Percentiles rank a stretch among this genome's conserved stretches.
phyloP scores from a whole-genome alignment of 2,329 filamentous ascomycete species.

The Aspergillus sclerotialis region DNA sequence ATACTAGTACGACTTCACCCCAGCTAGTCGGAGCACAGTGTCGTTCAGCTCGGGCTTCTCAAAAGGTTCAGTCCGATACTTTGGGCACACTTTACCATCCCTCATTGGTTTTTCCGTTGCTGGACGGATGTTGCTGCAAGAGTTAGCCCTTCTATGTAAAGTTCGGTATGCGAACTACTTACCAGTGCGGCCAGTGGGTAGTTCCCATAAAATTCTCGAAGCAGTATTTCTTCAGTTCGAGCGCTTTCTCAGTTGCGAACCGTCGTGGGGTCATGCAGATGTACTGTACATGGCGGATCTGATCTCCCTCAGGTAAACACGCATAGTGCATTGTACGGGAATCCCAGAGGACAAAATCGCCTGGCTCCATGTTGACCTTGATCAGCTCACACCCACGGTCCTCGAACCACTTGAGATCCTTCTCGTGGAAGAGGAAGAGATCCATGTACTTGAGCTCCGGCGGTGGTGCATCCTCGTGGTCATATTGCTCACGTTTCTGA shows the following conservation, averaged over 20 bases:
- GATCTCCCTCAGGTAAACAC: slow-evolving; percentile 22
- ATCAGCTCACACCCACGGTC: slow-evolving; percentile 20
- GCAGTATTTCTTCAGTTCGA: slow-evolving; percentile 36
- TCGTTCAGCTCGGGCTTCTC: slow-evolving; percentile 36
- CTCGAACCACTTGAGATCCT: slow-evolving; percentile 27
- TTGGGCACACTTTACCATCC: slow-evolving; percentile 13
- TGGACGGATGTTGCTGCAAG: slow-evolving; percentile 36
- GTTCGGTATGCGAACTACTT: slow-evolving; percentile 18
- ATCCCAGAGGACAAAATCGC: slow-evolving; percentile 40
- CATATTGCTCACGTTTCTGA: slow-evolving; percentile 27
- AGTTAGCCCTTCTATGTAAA: slow-evolving; percentile 30
- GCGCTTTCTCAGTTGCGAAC: slow-evolving; percentile 34
- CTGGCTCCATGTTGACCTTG: slow-evolving; percentile 38
- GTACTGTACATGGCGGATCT: slow-evolving; percentile 30
- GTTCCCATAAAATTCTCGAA: slow-evolving; percentile 35
- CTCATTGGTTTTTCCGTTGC: slow-evolving; percentile 20
- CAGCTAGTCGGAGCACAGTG: slow-evolving; percentile 40
- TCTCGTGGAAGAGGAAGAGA: slow-evolving; percentile 23
- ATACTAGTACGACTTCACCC: slow-evolving; percentile 37
- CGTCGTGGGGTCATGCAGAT: slow-evolving; percentile 36
- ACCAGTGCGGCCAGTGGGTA: slow-evolving; percentile 34
- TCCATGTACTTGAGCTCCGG: slow-evolving; percentile 23
- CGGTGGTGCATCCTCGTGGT: slow-evolving; percentile 15
- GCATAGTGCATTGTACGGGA: slow-evolving; percentile 35
- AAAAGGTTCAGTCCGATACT: slow-evolving; percentile 31